phyloP scores from a whole-genome alignment of 495 filamentous ascomycete species.

The Cudoniella acicularis region DNA sequence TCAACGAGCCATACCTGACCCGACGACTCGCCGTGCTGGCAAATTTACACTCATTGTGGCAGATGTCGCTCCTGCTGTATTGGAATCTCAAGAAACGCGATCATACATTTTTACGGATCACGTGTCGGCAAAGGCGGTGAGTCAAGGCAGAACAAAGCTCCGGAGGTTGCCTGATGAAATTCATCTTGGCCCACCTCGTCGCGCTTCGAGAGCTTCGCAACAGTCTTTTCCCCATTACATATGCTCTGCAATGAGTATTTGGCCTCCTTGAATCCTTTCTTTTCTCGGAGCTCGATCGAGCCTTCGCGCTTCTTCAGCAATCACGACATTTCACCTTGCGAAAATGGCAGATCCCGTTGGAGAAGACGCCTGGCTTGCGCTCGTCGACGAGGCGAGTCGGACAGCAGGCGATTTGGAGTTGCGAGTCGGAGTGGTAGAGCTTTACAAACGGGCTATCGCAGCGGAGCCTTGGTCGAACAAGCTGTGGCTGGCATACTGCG shows the following conservation, averaged over 20 bases:
- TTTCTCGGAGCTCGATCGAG: not conserved
- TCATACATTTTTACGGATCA: not conserved
- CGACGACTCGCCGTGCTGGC: constrained; percentile 24
- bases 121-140: not conserved
- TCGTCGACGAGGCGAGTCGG: constrained; percentile 47
- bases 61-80: constrained; percentile 1
- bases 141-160: not conserved
- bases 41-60: constrained; percentile 29
- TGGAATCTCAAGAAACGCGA: not conserved
- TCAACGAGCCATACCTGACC: constrained; percentile 21
- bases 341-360: constrained; percentile 41
- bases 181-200: not conserved
- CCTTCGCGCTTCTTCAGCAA: not conserved
- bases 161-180: not conserved
- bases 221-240: not conserved
- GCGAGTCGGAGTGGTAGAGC: constrained; percentile 73
- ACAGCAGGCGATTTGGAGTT: constrained; percentile 47
- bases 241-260: not conserved
- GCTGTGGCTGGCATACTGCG: constrained; percentile 84
- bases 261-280: not conserved
- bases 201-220: not conserved
- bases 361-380: constrained; percentile 52
- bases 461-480: constrained; percentile 82
- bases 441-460: constrained; percentile 72
- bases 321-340: not conserved